phyloP scores from a whole-genome alignment of 495 filamentous ascomycete species.

The Friedmanniomyces endolithicus region DNA sequence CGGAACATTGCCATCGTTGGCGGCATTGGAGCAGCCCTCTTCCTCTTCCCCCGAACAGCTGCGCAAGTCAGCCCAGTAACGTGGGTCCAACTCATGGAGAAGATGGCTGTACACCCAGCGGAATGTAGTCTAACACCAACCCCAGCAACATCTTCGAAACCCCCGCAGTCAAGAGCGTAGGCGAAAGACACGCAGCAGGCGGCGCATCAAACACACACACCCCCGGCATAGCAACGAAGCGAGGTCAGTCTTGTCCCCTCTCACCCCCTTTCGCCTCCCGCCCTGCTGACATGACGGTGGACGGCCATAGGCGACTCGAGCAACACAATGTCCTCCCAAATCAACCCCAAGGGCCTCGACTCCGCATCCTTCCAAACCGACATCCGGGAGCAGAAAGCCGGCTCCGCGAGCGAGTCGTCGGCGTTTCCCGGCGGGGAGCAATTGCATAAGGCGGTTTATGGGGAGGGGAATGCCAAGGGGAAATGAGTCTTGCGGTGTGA shows the following conservation, averaged over 20 bases:
- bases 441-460: not conserved
- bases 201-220: slow-evolving; percentile 23
- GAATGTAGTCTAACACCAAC: not conserved
- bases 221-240: slow-evolving; percentile 20
- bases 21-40: slow-evolving; percentile 19
- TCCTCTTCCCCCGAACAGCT: slow-evolving; percentile 11
- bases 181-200: slow-evolving; percentile 18
- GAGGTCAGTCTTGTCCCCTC: slow-evolving; percentile 6
- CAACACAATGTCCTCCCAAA: not conserved
- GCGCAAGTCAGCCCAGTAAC: not conserved
- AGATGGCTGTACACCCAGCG: not conserved
- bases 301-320: not conserved
- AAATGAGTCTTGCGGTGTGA: not conserved
- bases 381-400: slow-evolving; percentile 9
- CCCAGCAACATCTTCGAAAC: slow-evolving; percentile 23
- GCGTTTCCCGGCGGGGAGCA: not conserved
- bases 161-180: slow-evolving; percentile 21
- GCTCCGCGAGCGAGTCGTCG: not conserved
- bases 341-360: slow-evolving; percentile 8
- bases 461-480: not conserved
- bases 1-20: slow-evolving; percentile 26
- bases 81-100: too few relatives aligned
- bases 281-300: not conserved
- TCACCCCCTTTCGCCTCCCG: not conserved
- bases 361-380: slow-evolving; percentile 8